phyloP scores from a whole-genome alignment of 352 stramenopile species.

The Globisporangium middletonii region DNA sequence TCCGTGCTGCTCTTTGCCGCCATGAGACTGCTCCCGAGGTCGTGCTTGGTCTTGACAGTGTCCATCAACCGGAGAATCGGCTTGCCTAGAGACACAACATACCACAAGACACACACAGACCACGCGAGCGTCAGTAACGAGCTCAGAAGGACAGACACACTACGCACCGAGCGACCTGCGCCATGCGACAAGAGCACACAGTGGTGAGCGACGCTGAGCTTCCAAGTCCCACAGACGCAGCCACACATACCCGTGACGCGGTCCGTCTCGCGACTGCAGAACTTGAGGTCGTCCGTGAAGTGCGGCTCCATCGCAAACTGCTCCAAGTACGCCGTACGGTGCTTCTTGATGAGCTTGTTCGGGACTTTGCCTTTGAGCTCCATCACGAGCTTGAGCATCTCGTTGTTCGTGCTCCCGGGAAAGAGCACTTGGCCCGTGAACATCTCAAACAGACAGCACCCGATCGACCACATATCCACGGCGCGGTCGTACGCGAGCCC shows the following conservation, averaged over 20 bases:
- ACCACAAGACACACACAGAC: not conserved
- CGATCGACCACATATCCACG: conserved; percentile 98
- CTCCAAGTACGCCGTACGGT: conserved; percentile 70
- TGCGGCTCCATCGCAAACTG: conserved; percentile 84
- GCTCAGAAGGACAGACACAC: too few species aligned
- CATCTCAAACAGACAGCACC: conserved; percentile 96
- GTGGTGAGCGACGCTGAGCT: not conserved
- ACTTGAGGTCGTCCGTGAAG: conserved; percentile 84
- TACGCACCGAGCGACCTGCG: not conserved
- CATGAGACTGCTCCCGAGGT: conserved; percentile 50
- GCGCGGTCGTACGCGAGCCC: conserved; percentile 90
- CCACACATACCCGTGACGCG: conserved; percentile 55
- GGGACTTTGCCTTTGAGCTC: conserved; percentile 90
- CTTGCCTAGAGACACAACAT: conserved; percentile 32
- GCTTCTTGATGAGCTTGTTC: conserved; percentile 83
- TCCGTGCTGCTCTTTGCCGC: conserved; percentile 56
- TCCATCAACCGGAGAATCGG: conserved; percentile 68
- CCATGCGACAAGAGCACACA: not conserved
- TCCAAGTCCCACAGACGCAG: not conserved
- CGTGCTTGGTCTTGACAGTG: conserved; percentile 54
- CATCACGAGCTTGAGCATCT: conserved; percentile 97
- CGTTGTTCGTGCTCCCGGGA: conserved; percentile 96
- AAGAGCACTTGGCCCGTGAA: conserved; percentile 98
- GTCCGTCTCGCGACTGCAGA: conserved; percentile 77
- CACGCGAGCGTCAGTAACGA: not conserved